Conservation (phyloP, 129 eudicot genomes). For the carrot (Daucus carota) region DNA sequence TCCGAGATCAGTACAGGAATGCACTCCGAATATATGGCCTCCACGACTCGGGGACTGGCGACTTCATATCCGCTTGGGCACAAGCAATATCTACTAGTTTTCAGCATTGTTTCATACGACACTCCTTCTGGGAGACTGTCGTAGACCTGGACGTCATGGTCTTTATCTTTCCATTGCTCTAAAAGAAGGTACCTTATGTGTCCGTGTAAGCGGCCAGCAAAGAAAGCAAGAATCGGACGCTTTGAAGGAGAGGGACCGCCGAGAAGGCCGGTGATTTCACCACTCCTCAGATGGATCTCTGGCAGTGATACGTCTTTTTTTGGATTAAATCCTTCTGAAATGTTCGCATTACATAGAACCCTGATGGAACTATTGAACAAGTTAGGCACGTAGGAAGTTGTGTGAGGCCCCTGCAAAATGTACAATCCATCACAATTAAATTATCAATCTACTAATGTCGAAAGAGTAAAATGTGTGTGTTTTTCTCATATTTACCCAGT, state of each 20-base stretch:
- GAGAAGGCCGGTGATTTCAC: slow-evolving; percentile 7
- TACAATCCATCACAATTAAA: background rate
- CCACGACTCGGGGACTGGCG: slow-evolving; percentile 32
- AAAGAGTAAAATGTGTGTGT: background rate
- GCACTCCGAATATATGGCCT: slow-evolving; percentile 46
- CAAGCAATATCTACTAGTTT: slow-evolving; percentile 30
- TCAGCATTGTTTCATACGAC: slow-evolving; percentile 28
- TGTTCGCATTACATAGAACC: slow-evolving; percentile 18
- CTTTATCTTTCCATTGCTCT: slow-evolving; percentile 5
- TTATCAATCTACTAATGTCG: too few species aligned
- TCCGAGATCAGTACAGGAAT: slow-evolving; percentile 40
- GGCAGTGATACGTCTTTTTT: slow-evolving; percentile 17
- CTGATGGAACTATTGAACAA: slow-evolving; percentile 36
- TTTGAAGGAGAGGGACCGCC: slow-evolving; percentile 16
- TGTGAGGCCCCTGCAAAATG: slow-evolving; percentile 37
- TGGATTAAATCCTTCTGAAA: slow-evolving; percentile 23
- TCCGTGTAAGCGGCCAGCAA: slow-evolving; percentile 24
- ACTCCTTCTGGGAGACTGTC: slow-evolving; percentile 19
- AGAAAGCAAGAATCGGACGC: slow-evolving; percentile 19
- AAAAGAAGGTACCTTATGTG: slow-evolving; percentile 5
- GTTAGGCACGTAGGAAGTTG: slow-evolving; percentile 39
- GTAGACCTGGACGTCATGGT: background rate
- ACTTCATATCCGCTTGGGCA: slow-evolving; percentile 39
- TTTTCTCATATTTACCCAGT: slow-evolving; percentile 49
- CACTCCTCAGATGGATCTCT: slow-evolving; percentile 19